Evolutionary conservation across 164 flowering plant genomes (phyloP).

Genomic region (Piper longum): DNA sequence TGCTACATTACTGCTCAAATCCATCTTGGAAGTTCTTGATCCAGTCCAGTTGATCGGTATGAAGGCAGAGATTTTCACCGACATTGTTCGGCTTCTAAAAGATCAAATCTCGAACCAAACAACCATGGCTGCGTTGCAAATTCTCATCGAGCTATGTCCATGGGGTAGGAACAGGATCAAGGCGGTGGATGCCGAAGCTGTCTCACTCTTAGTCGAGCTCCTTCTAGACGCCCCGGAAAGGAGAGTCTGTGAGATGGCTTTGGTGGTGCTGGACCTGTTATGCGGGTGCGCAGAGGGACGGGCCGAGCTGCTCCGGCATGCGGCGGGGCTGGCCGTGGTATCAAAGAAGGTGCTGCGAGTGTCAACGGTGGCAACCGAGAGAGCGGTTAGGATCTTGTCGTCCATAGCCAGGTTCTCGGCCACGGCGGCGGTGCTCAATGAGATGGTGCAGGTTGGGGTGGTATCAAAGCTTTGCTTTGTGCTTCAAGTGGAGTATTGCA

Average conservation of each 20-base stretch:
- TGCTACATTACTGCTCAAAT: conserved; percentile 33
- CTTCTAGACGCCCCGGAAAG: conserved; percentile 29
- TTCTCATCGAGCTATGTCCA: conserved; percentile 38
- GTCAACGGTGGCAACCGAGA: conserved; percentile 46
- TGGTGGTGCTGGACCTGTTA: conserved; percentile 38
- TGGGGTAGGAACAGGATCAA: conserved; percentile 74
- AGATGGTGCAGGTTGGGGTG: conserved; percentile 74
- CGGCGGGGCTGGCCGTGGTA: conserved; percentile 60
- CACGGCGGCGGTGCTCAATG: conserved; percentile 40
- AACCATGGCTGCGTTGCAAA: conserved; percentile 45
- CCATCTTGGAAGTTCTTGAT: conserved; percentile 31
- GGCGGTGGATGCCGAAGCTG: conserved; percentile 49
- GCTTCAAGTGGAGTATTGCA: conserved; percentile 34
- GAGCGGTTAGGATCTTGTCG: conserved; percentile 47
- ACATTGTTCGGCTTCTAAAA: conserved; percentile 19
- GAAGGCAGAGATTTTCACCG: conserved; percentile 21
- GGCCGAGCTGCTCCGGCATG: conserved; percentile 46
- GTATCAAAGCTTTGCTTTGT: conserved; percentile 74
- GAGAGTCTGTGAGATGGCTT: conserved; percentile 32
- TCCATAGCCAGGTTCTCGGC: conserved; percentile 44
- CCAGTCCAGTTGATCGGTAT: conserved; percentile 26
- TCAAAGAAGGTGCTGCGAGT: conserved; percentile 77
- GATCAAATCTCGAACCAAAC: conserved; percentile 45
- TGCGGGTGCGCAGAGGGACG: conserved; percentile 79
- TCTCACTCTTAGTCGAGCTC: conserved; percentile 37